Conservation (phyloP, 176 grass and related monocot species). For the Eleusine coracana region DNA sequence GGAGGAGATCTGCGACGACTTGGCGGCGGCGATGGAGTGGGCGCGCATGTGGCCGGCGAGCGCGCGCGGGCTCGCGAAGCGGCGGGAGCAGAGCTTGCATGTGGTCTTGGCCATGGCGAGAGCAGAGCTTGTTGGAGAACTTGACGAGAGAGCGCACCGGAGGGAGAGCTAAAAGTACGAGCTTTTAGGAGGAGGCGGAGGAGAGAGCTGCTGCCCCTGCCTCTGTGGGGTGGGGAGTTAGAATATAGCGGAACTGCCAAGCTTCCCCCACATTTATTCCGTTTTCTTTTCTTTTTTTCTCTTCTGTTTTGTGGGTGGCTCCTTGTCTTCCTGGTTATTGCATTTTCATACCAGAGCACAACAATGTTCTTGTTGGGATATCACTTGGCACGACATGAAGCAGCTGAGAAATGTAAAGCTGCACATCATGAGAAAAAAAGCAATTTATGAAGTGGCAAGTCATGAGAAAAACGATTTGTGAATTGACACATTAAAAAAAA, state of each 20-base stretch:
- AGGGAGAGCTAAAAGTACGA: slow-evolving; percentile 48
- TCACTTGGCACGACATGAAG: background rate
- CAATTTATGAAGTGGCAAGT: background rate
- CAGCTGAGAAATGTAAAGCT: background rate
- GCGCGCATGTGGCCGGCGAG: slow-evolving; percentile 80
- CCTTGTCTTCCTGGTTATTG: slow-evolving; percentile 20
- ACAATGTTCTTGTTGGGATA: background rate
- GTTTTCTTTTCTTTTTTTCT: background rate
- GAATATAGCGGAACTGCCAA: slow-evolving; percentile 55
- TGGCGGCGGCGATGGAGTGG: slow-evolving; percentile 54
- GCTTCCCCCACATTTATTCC: slow-evolving; percentile 50
- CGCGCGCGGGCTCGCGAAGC: slow-evolving; percentile 63
- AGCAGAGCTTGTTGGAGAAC: slow-evolving; percentile 20
- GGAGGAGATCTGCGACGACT: slow-evolving; percentile 51
- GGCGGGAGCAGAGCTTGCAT: slow-evolving; percentile 77
- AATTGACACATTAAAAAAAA: background rate
- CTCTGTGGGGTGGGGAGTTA: slow-evolving; percentile 28
- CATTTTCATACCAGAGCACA: slow-evolving; percentile 5
- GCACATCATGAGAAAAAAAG: background rate
- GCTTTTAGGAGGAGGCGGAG: slow-evolving; percentile 36
- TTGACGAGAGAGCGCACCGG: slow-evolving; percentile 10
- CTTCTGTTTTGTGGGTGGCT: background rate
- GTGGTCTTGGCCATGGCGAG: slow-evolving; percentile 67
- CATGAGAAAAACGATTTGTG: background rate
- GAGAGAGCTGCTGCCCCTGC: slow-evolving; percentile 27